Evolutionary conservation across 176 grass and related monocot species (phyloP).

Genomic region (Musa itinerans): DNA sequence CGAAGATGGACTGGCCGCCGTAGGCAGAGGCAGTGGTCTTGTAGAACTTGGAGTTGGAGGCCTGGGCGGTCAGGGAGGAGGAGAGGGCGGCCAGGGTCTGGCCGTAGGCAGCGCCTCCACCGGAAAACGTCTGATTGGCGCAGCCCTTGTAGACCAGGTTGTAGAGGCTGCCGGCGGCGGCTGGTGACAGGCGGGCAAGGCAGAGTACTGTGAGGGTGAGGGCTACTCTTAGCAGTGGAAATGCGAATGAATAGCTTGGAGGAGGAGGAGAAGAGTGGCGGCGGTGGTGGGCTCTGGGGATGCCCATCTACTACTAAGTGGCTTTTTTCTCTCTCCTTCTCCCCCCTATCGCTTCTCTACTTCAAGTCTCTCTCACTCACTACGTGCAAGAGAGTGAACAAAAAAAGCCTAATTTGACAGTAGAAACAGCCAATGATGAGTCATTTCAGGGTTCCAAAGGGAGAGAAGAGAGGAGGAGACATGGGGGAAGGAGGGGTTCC

Average conservation of each 20-base stretch:
- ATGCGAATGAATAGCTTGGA: not conserved
- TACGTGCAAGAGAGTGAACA: no score
- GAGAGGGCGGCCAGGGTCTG: constrained; percentile 35
- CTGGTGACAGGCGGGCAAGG: not conserved
- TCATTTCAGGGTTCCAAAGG: no score
- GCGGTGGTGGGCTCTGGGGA: constrained; percentile 24
- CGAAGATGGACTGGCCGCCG: constrained; percentile 37
- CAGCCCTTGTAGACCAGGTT: constrained; percentile 87
- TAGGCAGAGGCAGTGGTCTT: constrained; percentile 49
- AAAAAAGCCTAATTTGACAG: no score
- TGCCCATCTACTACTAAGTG: constrained; percentile 34
- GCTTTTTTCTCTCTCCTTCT: not conserved
- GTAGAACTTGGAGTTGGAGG: constrained; percentile 66
- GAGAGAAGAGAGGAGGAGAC: no score
- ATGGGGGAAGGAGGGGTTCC: no score
- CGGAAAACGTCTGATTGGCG: constrained; percentile 64
- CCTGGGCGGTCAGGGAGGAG: constrained; percentile 39
- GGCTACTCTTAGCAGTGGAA: constrained; percentile 7
- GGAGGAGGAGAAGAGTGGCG: not conserved
- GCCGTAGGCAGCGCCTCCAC: constrained; percentile 7
- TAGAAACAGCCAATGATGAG: no score
- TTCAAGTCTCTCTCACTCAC: not conserved
- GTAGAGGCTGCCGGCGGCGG: constrained; percentile 40
- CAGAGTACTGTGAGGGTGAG: not conserved
- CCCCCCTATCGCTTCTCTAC: not conserved